phyloP scores from a whole-genome alignment of 177 flowering plant species.

The Vitis hybrid region DNA sequence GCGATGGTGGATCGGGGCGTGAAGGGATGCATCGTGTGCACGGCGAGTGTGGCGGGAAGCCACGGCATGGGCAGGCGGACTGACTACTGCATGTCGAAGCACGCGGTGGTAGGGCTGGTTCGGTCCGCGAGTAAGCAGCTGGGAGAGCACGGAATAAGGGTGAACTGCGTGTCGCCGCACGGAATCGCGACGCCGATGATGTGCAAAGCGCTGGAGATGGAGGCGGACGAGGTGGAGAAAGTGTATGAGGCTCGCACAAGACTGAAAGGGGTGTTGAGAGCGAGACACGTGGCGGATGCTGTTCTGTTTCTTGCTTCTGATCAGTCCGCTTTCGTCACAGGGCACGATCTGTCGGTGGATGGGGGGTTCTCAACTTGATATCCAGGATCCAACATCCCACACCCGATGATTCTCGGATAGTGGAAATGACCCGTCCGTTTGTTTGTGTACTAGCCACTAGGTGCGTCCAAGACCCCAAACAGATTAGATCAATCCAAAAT shows the following conservation, averaged over 20 bases:
- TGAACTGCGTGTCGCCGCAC: slow-evolving; percentile 59
- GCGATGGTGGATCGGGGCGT: slow-evolving; percentile 50
- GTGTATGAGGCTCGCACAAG: background rate
- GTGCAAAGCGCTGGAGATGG: slow-evolving; percentile 5
- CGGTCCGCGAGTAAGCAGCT: slow-evolving; percentile 36
- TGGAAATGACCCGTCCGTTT: no score
- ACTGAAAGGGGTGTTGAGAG: slow-evolving; percentile 38
- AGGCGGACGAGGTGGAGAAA: slow-evolving; percentile 23
- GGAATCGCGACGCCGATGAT: slow-evolving; percentile 42
- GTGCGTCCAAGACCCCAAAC: no score
- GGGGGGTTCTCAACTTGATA: slow-evolving; percentile 26
- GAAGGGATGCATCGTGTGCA: slow-evolving; percentile 47
- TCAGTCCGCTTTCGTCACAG: slow-evolving; percentile 49
- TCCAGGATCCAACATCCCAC: no score
- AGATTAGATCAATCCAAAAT: no score
- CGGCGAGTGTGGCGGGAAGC: slow-evolving; percentile 30
- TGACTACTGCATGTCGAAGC: slow-evolving; percentile 54
- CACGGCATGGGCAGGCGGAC: slow-evolving; percentile 11
- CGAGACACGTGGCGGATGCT: slow-evolving; percentile 49
- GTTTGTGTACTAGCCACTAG: no score
- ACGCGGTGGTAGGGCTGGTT: slow-evolving; percentile 56
- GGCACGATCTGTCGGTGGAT: slow-evolving; percentile 54
- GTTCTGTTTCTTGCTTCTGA: slow-evolving; percentile 56
- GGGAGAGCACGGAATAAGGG: slow-evolving; percentile 50
- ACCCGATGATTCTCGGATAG: no score